Evolutionary conservation across 2,329 filamentous ascomycete genomes (phyloP), one percentile per base, ranked within the genome.

Genomic region (Rugonectria rugulosa): DNA sequence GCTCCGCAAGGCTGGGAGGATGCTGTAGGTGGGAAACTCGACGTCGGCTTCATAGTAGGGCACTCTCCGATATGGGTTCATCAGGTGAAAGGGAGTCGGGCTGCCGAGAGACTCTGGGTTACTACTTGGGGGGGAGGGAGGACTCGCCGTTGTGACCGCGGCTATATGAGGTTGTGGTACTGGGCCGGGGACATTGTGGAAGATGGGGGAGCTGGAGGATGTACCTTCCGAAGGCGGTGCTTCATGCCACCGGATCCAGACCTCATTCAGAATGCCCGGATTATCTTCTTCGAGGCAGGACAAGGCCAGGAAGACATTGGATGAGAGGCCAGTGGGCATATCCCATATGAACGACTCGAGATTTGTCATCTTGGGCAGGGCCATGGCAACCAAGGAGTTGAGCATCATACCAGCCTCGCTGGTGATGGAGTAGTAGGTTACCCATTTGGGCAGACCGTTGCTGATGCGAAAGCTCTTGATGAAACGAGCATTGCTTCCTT

Each of bases 271-370:
- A 14, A 29, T 46, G 14, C 44, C 44, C 10, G 29, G 46, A 14
- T 17, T 24, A 8, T 41, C 32, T 19, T 60, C 57, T 2, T 49
- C 53, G 36, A 57, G 57, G 14, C 49, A 57, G 26, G 53, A 53
- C 24, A 60, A 21, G 11, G 57, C 53, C 57, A 60, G 53, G 45
- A 60, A 60, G 34, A 57, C 57, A 24, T 60, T 56, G 9, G 53
- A 60, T 2, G 53, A 57, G n/a, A 60, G 14, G 20, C 57, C 57
- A 1, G 53, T 57, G 37, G 57, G 57, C 57, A 60, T 60, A 36
- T 56, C 53, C 57, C 57, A 60, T 15, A 46, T 60, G 44, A 60
- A 57, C 6, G 48, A 53, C 37, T 60, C 57, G 27, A 57, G 53
- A 14, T 60, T 60, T n/a, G 36, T 31, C 57, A 60, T 60, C 24